Evolutionary conservation across 108 stramenopile genomes (phyloP).

Genomic region (Cyclotella baltica): DNA sequence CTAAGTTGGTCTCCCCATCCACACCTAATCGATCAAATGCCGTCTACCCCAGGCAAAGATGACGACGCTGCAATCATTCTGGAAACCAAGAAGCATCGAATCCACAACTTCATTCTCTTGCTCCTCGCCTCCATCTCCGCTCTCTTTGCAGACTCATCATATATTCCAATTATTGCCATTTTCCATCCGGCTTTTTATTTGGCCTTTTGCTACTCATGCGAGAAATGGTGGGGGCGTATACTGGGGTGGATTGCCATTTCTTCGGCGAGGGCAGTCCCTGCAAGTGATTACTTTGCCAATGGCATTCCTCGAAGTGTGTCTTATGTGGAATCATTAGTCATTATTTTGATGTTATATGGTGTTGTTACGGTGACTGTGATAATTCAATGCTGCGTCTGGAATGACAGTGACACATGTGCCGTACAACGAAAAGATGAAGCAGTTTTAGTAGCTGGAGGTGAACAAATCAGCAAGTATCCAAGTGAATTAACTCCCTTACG

Average conservation of each 20-base stretch:
- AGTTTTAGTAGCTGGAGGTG: too few relatives aligned
- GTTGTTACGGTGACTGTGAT: neutral
- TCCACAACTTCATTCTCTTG: neutral
- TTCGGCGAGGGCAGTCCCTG: neutral
- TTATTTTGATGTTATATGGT: neutral
- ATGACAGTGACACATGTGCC: neutral
- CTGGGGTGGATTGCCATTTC: conserved; percentile 5
- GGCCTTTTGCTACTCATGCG: neutral
- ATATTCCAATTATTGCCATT: conserved; percentile 5
- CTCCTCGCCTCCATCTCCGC: neutral
- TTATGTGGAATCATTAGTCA: neutral
- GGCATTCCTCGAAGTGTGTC: neutral
- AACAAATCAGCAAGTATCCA: too few relatives aligned
- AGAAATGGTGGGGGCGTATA: neutral
- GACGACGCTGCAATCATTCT: neutral
- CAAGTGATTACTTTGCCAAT: conserved; percentile 8
- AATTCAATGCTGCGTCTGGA: conserved; percentile 9
- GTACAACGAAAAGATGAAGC: neutral
- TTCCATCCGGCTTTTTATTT: conserved; percentile 14
- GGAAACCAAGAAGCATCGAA: neutral
- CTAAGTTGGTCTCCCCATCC: too few relatives aligned
- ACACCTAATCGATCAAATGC: too few relatives aligned
- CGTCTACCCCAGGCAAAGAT: too few relatives aligned
- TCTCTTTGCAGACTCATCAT: conserved; percentile 11
- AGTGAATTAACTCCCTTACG: conserved; percentile 4